Percentiles rank a stretch among this genome's conserved stretches.
Conservation (phyloP, 1,139 yeast genomes). For the Candida sojae region DNA sequence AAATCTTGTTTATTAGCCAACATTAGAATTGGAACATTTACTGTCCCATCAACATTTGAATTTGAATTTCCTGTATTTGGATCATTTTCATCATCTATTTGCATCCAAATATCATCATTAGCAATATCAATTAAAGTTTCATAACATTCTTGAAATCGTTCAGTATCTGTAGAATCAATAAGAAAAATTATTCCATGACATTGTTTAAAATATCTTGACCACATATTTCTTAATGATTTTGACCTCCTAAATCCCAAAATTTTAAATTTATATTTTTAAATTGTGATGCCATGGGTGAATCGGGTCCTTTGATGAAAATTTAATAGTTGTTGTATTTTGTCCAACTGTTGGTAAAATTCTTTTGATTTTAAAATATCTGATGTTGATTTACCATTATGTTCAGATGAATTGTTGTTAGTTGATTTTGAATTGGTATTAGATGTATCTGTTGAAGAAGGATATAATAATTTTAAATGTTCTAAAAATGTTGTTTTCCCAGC, state of each 20-base stretch:
- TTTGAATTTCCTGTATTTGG: conserved; percentile 31
- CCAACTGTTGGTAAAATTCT: conserved; percentile 51
- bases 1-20: conserved; percentile 94
- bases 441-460: conserved; percentile 28
- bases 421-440: conserved; percentile 12
- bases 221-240: conserved; percentile 74
- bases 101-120: conserved; percentile 47
- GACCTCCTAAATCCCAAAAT: conserved; percentile 98
- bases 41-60: conserved; percentile 31
- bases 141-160: conserved; percentile 80
- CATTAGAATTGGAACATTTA: conserved; percentile 85
- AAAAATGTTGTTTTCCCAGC: conserved; percentile 83
- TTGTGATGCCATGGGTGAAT: conserved; percentile 25
- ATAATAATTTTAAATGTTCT: conserved; percentile 45
- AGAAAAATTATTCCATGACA: conserved; percentile 93
- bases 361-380: conserved; percentile 35
- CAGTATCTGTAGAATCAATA: conserved; percentile 87
- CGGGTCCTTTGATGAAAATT: conserved; percentile 31
- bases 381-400: conserved; percentile 13
- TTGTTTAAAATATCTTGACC: conserved; percentile 83
- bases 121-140: conserved; percentile 53
- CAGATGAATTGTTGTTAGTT: conserved; percentile 6
- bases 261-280: conserved; percentile 62
- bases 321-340: conserved; percentile 61
- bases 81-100: conserved; percentile 36